phyloP scores from a whole-genome alignment of 768 basidiomycete genomes.

The Tricholoma matsutake region DNA sequence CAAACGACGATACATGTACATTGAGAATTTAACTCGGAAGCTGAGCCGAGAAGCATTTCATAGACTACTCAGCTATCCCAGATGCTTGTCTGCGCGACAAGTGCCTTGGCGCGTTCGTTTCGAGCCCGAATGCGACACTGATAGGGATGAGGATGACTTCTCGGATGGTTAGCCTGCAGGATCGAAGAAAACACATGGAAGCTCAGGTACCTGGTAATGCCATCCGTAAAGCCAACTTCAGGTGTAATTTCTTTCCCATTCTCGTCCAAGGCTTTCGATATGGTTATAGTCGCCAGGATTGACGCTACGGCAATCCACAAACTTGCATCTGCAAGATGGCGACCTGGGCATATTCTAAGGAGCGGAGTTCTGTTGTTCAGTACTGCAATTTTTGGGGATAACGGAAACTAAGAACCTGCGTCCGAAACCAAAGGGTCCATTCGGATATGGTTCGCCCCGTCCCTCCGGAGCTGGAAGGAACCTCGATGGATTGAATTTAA shows the following conservation, averaged over 20 bases:
- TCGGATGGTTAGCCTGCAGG: background rate
- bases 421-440: slow-evolving; percentile 20
- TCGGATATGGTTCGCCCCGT: slow-evolving; percentile 10
- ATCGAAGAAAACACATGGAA: background rate
- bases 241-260: slow-evolving; percentile 37
- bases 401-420: slow-evolving; percentile 4
- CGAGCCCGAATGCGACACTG: background rate
- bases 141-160: background rate
- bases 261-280: slow-evolving; percentile 37
- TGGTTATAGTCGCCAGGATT: slow-evolving; percentile 44
- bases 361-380: background rate
- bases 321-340: slow-evolving; percentile 43
- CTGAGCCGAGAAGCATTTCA: no score
- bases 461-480: slow-evolving; percentile 27
- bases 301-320: slow-evolving; percentile 44
- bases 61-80: no score
- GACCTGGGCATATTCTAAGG: slow-evolving; percentile 44
- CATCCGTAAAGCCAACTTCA: slow-evolving; percentile 35
- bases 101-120: background rate
- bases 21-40: no score
- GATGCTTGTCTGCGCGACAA: background rate
- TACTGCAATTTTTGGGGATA: background rate
- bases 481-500: slow-evolving; percentile 39
- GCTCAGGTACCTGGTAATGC: slow-evolving; percentile 21
- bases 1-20: no score